A percentile compares a stretch with the other conserved stretches of the same genome.
These are phyloP conservation scores for Xylaria arbuscula DNA, from an alignment of 2,329 filamentous ascomycete genomes.

Conservation along the genomic window DNA sequence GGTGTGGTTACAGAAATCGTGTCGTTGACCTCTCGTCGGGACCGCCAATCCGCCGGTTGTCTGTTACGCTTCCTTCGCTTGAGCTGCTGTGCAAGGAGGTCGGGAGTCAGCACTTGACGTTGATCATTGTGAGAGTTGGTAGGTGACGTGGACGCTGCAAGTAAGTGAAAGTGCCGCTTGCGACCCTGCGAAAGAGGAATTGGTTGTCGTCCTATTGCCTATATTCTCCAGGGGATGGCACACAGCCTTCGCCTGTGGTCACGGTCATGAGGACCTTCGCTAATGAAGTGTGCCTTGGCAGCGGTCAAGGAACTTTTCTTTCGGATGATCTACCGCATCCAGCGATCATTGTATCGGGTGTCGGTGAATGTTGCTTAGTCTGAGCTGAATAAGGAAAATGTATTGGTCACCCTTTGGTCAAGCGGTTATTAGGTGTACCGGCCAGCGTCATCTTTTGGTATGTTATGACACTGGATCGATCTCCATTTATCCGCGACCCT, in stretches of 20 bases:
- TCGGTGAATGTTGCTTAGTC: conserved; percentile 35
- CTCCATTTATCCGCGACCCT: conserved; percentile 41
- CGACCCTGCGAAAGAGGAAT: conserved; percentile 23
- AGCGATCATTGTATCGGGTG: conserved; percentile 36
- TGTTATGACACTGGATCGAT: conserved; percentile 35
- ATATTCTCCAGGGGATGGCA: conserved; percentile 15
- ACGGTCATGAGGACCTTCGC: conserved; percentile 17
- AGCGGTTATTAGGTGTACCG: conserved; percentile 31
- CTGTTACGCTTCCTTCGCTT: conserved; percentile 27
- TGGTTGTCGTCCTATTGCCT: conserved; percentile 18
- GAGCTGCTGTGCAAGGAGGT: conserved; percentile 17
- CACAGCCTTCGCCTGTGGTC: conserved; percentile 22
- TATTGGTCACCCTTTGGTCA: conserved; percentile 28
- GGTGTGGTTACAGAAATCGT: conserved; percentile 34
- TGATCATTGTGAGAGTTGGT: conserved; percentile 21
- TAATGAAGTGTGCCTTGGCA: conserved; percentile 32
- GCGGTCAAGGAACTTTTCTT: conserved; percentile 21
- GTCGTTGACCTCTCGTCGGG: conserved; percentile 30
- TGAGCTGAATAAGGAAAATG: conserved; percentile 36
- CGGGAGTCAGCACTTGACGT: conserved; percentile 21
- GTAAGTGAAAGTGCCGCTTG: conserved; percentile 26
- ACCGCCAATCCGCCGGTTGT: conserved; percentile 24
- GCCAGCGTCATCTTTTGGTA: conserved; percentile 33
- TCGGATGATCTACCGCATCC: conserved; percentile 38
- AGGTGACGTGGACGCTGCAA: conserved; percentile 38